Base-by-base conservation (phyloP, 768 basidiomycete species). In the Kwoniella bestiolae region DNA sequence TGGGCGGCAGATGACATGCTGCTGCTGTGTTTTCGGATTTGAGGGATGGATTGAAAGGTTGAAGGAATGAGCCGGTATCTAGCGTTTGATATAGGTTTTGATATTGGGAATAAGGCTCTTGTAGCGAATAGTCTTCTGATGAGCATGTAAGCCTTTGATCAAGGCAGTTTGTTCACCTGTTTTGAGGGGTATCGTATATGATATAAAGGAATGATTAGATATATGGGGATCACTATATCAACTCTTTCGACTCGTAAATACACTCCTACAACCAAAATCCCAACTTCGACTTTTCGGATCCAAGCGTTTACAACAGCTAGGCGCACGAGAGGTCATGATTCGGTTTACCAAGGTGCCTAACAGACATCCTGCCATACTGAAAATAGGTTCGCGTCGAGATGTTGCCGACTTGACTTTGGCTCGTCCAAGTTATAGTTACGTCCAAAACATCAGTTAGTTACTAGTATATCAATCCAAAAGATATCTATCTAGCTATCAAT, bases 1-100 rank as follows among this genome's bases (percentile, higher is more conserved):
- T 81, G 81, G 25, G 72, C 67, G 12, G 80, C 79, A n/a, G 77
- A 59, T 7, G 76, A 78, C 72, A 75, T 74, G 16, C 38, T 69
- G 47, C 61, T 64, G n/a, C n/a, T 25, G 3, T 55, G 58, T 26
- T 18, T 38, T 16, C 55, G 61, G 11, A 41, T 31, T n/a, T n/a
- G n/a, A 47, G 38, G 11, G 41, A 32, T 49, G 14, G 9, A 28
- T 49, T 11, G 38, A 32, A 21, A 25, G 12, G 60, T 18, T 21
- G 32, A 55, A 55, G 50, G 50, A 44, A 41, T 29, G 52, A 63
- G 52, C 35, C 50, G 50, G 45, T 45, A 47, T 21, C n/a, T 21
- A 35, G 58, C 47, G 46, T 21, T 38, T 45, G 28, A 11, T 16
- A 18, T 53, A 25, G n/a, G 18, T 55, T 35, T 12, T 9, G n/a